Base-by-base conservation (phyloP, 73 alveolate species). In the Uronychia setigera region DNA sequence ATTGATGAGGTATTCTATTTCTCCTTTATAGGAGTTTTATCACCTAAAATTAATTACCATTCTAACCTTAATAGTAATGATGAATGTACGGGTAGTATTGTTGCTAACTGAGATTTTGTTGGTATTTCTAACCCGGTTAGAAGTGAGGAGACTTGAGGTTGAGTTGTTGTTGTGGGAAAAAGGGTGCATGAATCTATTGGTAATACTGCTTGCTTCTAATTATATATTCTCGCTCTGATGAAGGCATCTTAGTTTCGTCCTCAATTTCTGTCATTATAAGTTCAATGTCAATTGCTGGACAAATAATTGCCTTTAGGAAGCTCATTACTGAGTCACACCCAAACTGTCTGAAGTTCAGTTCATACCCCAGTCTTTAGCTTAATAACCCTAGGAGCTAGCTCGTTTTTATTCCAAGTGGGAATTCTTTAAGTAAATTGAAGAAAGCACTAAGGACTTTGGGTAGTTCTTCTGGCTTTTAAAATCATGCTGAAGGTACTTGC, bases 381-480 rank as follows among this genome's bases (percentile, higher is more conserved):
- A 83, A 35, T 27, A 75, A 25, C 32, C 14, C 78, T 33, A 34
- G 78, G 29, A 83, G 33, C 76, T 83, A 26, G 76, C 76, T 78
- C 35, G 83, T 33, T 13, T 76, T 32, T 0, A 83, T 34, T 5
- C 90, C 90, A 9, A 83, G n/a, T 0, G 90, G 90, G n/a, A 1
- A 19, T 35, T 83, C 90, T 74, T 82, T 83, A 74, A 83, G 35
- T 28, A 83, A 34, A 34, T 83, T 83, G 34, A 60, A 83, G 74
- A 83, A 83, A 9, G 90, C 84, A 1, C 60, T 83, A n/a, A 83
- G 79, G 28, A 83, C 84, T 33, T 75, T 83, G 67, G 67, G 67
- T 5, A 46, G 67, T 5, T 46, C 67, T 19, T 46, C 67, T 46
- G 67, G 67, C 67, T 19, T 46, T 46, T 46, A n/a, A n/a, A n/a